A percentile compares a stretch with the other conserved stretches of the same genome.
Evolutionary conservation across 2,329 filamentous ascomycete species (phyloP).

Genomic region (Claviceps sp.): DNA sequence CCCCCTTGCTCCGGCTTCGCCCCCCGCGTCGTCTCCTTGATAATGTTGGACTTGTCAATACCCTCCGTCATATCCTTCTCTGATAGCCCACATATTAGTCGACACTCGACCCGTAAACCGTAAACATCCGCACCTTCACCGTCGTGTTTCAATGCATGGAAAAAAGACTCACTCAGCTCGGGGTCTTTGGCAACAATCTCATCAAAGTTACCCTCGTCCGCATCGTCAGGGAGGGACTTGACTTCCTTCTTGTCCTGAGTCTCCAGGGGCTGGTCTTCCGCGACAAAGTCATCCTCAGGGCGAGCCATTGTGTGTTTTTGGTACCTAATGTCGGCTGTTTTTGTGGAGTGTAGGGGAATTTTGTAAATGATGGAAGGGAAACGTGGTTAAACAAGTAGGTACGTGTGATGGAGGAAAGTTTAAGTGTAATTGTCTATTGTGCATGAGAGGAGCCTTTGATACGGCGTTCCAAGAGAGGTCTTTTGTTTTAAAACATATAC

Average conservation of each 20-base stretch:
- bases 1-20: neutral
- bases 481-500: neutral
- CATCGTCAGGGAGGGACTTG: constrained; percentile 5
- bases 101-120: too few species aligned
- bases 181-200: constrained; percentile 1
- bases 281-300: constrained; percentile 1
- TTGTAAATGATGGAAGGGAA: too few species aligned
- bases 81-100: neutral
- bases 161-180: constrained; percentile 1
- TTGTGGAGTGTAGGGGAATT: too few species aligned
- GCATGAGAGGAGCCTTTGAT: too few species aligned
- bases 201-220: constrained; percentile 1
- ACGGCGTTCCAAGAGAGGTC: neutral
- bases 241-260: neutral
- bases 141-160: neutral
- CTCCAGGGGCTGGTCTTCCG: neutral
- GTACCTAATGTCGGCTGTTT: too few species aligned
- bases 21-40: constrained; percentile 3
- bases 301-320: neutral
- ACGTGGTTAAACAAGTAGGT: too few species aligned
- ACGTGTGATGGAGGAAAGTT: too few species aligned
- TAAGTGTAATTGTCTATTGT: too few species aligned
- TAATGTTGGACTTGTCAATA: constrained; percentile 5
- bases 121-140: too few species aligned
- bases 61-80: constrained; percentile 2